Percentiles rank a stretch among this genome's conserved stretches.
Conservation (phyloP, 23 red algal species). For the Agarophyton chilense region DNA sequence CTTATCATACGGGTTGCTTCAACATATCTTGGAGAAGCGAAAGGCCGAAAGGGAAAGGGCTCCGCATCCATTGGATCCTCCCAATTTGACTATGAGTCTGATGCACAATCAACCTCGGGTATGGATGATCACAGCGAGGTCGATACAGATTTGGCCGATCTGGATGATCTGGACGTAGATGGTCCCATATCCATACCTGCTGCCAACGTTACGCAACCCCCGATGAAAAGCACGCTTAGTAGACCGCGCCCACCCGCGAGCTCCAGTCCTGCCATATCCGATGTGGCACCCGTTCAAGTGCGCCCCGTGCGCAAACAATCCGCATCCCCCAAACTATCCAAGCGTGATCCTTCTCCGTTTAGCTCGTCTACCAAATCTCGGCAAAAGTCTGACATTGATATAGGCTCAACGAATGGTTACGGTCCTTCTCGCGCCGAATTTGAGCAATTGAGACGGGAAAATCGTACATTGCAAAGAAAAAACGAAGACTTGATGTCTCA, state of each 20-base stretch:
- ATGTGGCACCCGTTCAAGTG: neutral
- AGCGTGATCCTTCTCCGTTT: conserved; percentile 41
- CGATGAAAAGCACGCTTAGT: neutral
- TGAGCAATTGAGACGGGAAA: conserved; percentile 55
- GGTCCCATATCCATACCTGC: conserved; percentile 15
- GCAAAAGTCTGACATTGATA: conserved; percentile 20
- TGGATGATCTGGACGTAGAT: conserved; percentile 56
- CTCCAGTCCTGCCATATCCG: conserved; percentile 18
- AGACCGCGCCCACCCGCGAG: conserved; percentile 2
- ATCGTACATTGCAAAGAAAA: conserved; percentile 32
- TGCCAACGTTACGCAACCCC: neutral
- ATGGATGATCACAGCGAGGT: conserved; percentile 51
- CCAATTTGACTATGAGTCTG: conserved; percentile 27
- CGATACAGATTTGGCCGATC: conserved; percentile 37
- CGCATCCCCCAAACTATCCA: conserved; percentile 1
- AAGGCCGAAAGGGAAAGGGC: conserved; percentile 33
- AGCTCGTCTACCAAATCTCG: neutral
- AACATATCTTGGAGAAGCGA: conserved; percentile 51
- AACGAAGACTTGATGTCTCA: conserved; percentile 43
- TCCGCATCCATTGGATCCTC: conserved; percentile 38
- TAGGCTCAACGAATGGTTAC: conserved; percentile 29
- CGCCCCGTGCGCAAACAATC: conserved; percentile 23
- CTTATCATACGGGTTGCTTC: conserved; percentile 53
- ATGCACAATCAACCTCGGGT: conserved; percentile 37
- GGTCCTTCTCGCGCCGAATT: conserved; percentile 33